These are phyloP conservation scores for Pseudogymnoascus sp. DNA, from an alignment of 2,329 filamentous ascomycete species.

Conservation along the genomic window DNA sequence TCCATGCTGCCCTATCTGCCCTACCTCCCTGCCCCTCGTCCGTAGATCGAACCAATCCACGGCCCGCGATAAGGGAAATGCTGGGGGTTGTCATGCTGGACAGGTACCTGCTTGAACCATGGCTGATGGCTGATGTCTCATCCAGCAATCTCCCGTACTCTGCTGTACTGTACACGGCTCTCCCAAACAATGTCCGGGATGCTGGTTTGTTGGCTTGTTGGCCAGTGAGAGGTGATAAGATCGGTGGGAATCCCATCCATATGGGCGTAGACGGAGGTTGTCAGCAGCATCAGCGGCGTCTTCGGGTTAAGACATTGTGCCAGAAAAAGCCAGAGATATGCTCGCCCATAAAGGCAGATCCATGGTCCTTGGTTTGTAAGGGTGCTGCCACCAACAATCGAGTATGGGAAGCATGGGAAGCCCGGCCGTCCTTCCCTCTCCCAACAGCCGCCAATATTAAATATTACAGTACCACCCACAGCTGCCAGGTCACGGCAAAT, in stretches of 20 bases:
- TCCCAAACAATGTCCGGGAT: neutral
- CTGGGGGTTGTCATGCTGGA: neutral
- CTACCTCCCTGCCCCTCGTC: neutral
- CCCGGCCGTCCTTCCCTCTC: neutral
- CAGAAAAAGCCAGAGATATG: neutral
- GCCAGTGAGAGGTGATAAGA: neutral
- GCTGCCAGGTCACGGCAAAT: constrained; percentile 1
- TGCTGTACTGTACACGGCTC: neutral
- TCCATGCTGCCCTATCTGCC: neutral
- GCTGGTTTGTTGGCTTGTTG: neutral
- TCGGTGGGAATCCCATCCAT: neutral
- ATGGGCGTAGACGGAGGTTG: neutral
- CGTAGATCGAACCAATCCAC: neutral
- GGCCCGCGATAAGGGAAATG: neutral
- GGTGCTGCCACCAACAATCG: neutral
- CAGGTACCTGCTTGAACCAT: constrained; percentile 6
- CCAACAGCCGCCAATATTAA: neutral
- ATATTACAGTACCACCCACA: neutral
- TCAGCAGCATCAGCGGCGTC: constrained; percentile 6
- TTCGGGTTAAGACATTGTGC: neutral
- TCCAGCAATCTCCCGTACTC: neutral
- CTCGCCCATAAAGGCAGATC: too few species aligned
- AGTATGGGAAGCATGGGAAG: neutral
- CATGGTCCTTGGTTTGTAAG: neutral
- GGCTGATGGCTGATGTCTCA: neutral